A percentile compares a stretch with the other conserved stretches of the same genome.
phyloP scores from a whole-genome alignment of 1,139 yeast genomes.

The Geotrichum fermentans region DNA sequence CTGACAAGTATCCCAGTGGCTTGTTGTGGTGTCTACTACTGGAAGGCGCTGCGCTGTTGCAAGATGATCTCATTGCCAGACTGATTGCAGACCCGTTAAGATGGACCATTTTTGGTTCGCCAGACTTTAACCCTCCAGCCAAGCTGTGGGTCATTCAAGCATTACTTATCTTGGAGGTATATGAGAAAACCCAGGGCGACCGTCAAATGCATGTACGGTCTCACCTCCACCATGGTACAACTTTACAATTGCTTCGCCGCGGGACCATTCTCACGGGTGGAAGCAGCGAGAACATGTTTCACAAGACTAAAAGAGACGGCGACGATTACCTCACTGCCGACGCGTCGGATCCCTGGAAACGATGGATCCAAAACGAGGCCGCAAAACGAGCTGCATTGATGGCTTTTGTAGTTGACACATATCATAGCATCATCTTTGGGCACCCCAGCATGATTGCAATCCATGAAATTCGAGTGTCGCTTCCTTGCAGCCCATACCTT shows the following conservation, averaged over 20 bases:
- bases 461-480: constrained; percentile 62
- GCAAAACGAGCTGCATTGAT: constrained; percentile 72
- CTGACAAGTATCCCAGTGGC: constrained; percentile 49
- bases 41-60: constrained; percentile 47
- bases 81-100: constrained; percentile 59
- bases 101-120: constrained; percentile 54
- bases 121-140: constrained; percentile 54
- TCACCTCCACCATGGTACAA: constrained; percentile 71
- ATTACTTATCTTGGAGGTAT: constrained; percentile 56
- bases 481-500: constrained; percentile 75
- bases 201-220: constrained; percentile 64
- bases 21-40: constrained; percentile 53
- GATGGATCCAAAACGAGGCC: constrained; percentile 76
- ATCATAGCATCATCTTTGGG: constrained; percentile 76
- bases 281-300: constrained; percentile 10
- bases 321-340: constrained; percentile 14
- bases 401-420: constrained; percentile 74
- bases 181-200: constrained; percentile 58
- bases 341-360: constrained; percentile 40
- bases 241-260: constrained; percentile 65
- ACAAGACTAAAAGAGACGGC: not conserved
- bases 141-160: constrained; percentile 65
- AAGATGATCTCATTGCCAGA: constrained; percentile 40
- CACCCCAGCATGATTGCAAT: constrained; percentile 66
- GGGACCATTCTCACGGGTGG: constrained; percentile 46